Evolutionary conservation across 345 rosid genomes (phyloP).

Genomic region (Pseudoturritis turrita): DNA sequence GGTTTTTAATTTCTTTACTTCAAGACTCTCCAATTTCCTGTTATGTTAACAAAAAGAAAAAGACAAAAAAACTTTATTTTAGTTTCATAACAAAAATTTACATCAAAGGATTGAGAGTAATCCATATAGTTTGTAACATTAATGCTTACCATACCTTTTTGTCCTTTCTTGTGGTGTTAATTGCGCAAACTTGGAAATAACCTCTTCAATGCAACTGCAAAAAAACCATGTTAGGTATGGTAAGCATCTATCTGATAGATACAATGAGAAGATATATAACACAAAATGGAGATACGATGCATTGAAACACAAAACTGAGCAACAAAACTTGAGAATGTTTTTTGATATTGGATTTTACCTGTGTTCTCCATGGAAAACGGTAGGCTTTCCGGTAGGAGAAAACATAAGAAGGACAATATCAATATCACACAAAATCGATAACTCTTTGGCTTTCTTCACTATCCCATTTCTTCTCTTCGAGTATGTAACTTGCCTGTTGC

Average conservation of each 20-base stretch:
- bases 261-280: no score
- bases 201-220: slow-evolving; percentile 65
- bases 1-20: slow-evolving; percentile 51
- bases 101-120: slow-evolving; percentile 1
- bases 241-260: no score
- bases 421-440: slow-evolving; percentile 80
- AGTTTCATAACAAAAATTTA: slow-evolving; percentile 10
- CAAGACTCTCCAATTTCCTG: slow-evolving; percentile 97
- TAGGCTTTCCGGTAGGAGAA: slow-evolving; percentile 77
- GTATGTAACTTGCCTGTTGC: slow-evolving; percentile 73
- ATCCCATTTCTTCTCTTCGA: slow-evolving; percentile 82
- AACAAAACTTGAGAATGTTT: not conserved
- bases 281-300: not conserved
- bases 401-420: slow-evolving; percentile 85
- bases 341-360: slow-evolving; percentile 44
- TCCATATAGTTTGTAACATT: not conserved
- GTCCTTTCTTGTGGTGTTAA: slow-evolving; percentile 89
- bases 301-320: not conserved
- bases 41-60: not conserved
- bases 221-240: no score
- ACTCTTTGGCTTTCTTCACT: slow-evolving; percentile 84
- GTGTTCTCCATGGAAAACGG: slow-evolving; percentile 64
- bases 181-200: slow-evolving; percentile 71
- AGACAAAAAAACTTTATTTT: not conserved
- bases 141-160: slow-evolving; percentile 56